These are phyloP conservation scores for Fonsecaea monophora DNA, from an alignment of 2,329 filamentous ascomycete genomes.

Conservation along the genomic window DNA sequence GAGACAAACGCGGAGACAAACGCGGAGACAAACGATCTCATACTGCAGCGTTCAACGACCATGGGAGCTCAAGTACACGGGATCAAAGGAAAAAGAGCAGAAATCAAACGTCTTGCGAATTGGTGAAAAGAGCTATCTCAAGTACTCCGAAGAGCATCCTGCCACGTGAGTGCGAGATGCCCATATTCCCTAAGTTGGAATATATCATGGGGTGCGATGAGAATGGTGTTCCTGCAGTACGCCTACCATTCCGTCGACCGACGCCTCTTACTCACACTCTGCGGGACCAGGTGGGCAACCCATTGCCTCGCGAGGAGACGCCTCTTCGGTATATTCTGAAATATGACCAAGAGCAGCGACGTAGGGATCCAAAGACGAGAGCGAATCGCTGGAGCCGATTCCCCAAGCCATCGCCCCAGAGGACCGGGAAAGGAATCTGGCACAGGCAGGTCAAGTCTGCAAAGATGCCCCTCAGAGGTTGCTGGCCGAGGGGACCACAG, in stretches of 20 bases:
- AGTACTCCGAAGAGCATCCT: not conserved
- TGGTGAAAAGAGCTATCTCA: not conserved
- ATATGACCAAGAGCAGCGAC: constrained; percentile 1
- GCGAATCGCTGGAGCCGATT: not conserved
- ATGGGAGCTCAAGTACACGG: not conserved
- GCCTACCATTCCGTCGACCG: constrained; percentile 8
- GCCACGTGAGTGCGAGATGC: not conserved
- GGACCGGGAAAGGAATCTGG: not conserved
- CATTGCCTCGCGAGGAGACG: not conserved
- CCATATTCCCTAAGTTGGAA: not conserved
- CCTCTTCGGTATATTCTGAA: not conserved
- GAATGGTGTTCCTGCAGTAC: constrained; percentile 7
- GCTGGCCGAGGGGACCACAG: not conserved
- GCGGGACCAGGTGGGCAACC: constrained; percentile 7
- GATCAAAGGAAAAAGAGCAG: not conserved
- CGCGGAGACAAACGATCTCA: not conserved
- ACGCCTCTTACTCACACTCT: not conserved
- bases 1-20: not conserved
- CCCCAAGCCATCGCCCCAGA: constrained; percentile 1
- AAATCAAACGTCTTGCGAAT: not conserved
- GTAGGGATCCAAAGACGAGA: not conserved
- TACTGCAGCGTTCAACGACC: not conserved
- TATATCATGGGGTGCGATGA: constrained; percentile 8
- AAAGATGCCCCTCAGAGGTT: constrained; percentile 5
- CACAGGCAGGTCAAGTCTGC: not conserved